A percentile compares a stretch with the other conserved stretches of the same genome.
phyloP scores from a whole-genome alignment of 1,284 basidiomycete genomes.

The Pisolithus thermaeus region DNA sequence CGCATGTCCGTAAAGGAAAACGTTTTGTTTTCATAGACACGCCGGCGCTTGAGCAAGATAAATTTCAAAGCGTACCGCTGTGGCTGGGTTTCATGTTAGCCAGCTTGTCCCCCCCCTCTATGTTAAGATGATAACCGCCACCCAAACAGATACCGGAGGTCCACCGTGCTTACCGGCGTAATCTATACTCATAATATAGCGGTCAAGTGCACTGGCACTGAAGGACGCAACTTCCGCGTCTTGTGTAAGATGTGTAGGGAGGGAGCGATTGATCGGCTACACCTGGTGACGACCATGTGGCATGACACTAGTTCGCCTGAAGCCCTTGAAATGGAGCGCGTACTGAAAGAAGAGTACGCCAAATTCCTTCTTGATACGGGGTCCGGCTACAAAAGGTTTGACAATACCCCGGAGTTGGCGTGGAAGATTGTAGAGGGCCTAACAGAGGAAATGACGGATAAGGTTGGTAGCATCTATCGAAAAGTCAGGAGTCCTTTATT shows the following conservation, averaged over 20 bases:
- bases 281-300: background rate
- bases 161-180: background rate
- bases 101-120: background rate
- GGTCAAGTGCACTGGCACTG: background rate
- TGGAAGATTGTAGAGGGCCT: background rate
- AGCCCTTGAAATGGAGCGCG: background rate
- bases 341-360: background rate
- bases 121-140: background rate
- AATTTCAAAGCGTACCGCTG: too few relatives aligned
- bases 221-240: background rate
- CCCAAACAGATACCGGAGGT: background rate
- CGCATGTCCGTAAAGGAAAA: too few relatives aligned
- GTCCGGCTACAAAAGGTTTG: background rate
- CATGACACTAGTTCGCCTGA: background rate
- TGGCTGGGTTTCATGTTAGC: background rate
- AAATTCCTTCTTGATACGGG: background rate
- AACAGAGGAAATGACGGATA: too few relatives aligned
- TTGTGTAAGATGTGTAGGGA: background rate
- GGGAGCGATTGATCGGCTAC: background rate
- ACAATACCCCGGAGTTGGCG: background rate
- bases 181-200: background rate
- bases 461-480: too few relatives aligned
- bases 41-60: too few relatives aligned
- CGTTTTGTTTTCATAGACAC: too few relatives aligned
- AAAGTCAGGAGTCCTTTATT: too few relatives aligned